Base-by-base conservation (phyloP, 768 basidiomycete genomes). In the Russula vinacea region DNA sequence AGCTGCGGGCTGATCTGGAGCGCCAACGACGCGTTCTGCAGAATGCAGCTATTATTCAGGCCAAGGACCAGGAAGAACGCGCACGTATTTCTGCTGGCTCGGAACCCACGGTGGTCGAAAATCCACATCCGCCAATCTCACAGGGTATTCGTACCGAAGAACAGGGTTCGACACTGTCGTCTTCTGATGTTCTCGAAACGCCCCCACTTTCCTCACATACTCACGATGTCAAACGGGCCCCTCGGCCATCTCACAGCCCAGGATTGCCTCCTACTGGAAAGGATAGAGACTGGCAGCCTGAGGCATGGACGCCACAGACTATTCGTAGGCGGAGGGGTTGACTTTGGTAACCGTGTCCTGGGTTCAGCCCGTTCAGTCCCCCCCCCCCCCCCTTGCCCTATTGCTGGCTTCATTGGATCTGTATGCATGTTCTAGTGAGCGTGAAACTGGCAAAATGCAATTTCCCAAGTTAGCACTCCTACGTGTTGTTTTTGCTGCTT, bases 261-360 rank as follows among this genome's bases (percentile, higher is more conserved):
- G 56, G 47, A n/a, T 17, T 66, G 26, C 55, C 63, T 26, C 29
- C 14, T 37, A 14, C 50, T 24, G 52, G 50, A 50, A 44, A 40
- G 42, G 66, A 67, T 22, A 56, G 22, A 55, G 66, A 64, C 33
- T 68, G 68, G 68, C 66, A 67, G 47, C 68, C 68, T 3, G 60
- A 67, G 29, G 16, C 62, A 24, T 69, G 68, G 66, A 54, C 54
- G 7, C 66, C 68, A 16, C 56, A 52, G 24, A n/a, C 53, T 9
- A 35, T 33, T 14, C 56, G 49, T 2, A 56, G 47, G 49, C 52
- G 57, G 3, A 26, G 62, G 16, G 45, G 54, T 33, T 62, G 51
- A 63, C 53, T 9, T 54, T 35, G 24, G 3, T 26, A 5, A 33
- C 16, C 40, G 2, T 16, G 52, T 29, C 44, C 50, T 29, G 32